A percentile compares a stretch with the other conserved stretches of the same genome.
Evolutionary conservation across 208 protist genomes (phyloP).

Genomic region (Dictyostelium gargantuum): DNA sequence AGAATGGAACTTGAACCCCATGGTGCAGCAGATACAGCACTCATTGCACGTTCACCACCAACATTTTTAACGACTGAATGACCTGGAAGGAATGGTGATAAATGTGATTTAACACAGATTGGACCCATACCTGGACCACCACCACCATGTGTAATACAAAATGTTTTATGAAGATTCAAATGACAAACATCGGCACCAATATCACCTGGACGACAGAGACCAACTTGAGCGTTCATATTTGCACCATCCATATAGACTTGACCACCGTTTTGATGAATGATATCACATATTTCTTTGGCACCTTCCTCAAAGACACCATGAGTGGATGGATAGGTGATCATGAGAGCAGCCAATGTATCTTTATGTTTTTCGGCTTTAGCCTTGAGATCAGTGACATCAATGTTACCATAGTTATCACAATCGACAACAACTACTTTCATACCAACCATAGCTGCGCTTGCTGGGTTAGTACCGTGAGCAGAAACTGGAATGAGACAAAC

Average conservation of each 20-base stretch:
- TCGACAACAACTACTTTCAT: slow-evolving; percentile 93
- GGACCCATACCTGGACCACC: slow-evolving; percentile 98
- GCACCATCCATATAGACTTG: slow-evolving; percentile 98
- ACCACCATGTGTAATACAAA: slow-evolving; percentile 96
- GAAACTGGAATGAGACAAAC: slow-evolving; percentile 97
- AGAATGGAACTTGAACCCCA: slow-evolving; percentile 94
- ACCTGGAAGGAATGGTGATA: slow-evolving; percentile 90
- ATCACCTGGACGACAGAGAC: slow-evolving; percentile 94
- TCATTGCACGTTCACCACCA: slow-evolving; percentile 82
- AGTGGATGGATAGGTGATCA: slow-evolving; percentile 99
- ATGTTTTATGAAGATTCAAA: slow-evolving; percentile 99
- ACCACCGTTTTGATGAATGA: slow-evolving; percentile 70
- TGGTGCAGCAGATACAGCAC: slow-evolving; percentile 93
- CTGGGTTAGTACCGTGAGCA: slow-evolving; percentile 99
- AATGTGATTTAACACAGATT: slow-evolving; percentile 94
- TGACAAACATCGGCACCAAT: slow-evolving; percentile 98
- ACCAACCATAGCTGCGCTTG: slow-evolving; percentile 93
- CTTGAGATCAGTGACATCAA: slow-evolving; percentile 93
- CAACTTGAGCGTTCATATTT: slow-evolving; percentile 97
- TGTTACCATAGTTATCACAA: slow-evolving; percentile 90
- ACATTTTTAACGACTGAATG: background rate
- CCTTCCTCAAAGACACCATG: slow-evolving; percentile 97
- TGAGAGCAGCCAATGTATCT: slow-evolving; percentile 93
- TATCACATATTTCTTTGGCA: slow-evolving; percentile 82
- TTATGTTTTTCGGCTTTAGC: slow-evolving; percentile 91